Conservation (phyloP, 441 rosid genomes). For the Macaranga tanarius region DNA sequence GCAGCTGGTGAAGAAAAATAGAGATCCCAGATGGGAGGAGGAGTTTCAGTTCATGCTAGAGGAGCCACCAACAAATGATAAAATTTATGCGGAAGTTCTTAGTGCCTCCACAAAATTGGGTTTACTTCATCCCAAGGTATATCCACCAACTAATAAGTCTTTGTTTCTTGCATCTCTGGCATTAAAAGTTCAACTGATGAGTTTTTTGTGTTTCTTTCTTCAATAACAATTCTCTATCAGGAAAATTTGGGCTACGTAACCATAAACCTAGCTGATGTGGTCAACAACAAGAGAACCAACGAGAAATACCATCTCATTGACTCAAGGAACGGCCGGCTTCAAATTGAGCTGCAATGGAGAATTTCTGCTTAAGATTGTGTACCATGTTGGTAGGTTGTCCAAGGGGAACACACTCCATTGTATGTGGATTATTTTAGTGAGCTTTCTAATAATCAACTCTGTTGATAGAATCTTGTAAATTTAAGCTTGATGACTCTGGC, state of each 20-base stretch:
- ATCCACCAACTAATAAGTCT: background rate
- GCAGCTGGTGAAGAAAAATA: constrained; percentile 78
- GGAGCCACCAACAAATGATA: constrained; percentile 74
- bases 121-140: constrained; percentile 87
- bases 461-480: constrained; percentile 8
- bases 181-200: background rate
- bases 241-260: constrained; percentile 73
- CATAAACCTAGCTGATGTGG: constrained; percentile 70
- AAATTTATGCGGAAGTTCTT: constrained; percentile 70
- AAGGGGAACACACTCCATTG: background rate
- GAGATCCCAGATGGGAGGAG: constrained; percentile 95
- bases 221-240: constrained; percentile 34
- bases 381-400: background rate
- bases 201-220: constrained; percentile 15
- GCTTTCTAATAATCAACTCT: background rate
- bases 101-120: constrained; percentile 81
- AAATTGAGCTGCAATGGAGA: constrained; percentile 86
- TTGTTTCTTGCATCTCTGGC: background rate
- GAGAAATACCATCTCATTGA: constrained; percentile 90
- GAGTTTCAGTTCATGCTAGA: constrained; percentile 71
- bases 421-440: background rate
- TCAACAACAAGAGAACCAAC: constrained; percentile 79
- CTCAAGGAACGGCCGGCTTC: constrained; percentile 82
- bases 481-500: background rate
- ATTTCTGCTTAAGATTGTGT: constrained; percentile 41